A percentile compares a stretch with the other conserved stretches of the same genome.
Evolutionary conservation across 331 rosid genomes (phyloP).

Genomic region (Acacia pycnantha): DNA sequence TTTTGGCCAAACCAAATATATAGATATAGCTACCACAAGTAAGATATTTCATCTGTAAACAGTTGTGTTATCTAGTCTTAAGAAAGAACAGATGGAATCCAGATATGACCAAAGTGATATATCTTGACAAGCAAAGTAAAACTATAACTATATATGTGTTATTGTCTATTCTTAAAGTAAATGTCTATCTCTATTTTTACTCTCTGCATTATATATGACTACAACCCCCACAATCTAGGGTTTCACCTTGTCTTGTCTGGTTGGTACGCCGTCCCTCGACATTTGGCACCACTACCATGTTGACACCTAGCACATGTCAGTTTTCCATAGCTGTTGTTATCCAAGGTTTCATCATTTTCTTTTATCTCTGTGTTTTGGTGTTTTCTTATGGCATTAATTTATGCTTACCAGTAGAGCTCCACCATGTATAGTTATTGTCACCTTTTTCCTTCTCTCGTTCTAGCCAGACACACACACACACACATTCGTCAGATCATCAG

Average conservation of each 20-base stretch:
- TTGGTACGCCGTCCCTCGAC: constrained; percentile 76
- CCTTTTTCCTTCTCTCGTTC: neutral
- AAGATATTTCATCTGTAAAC: neutral
- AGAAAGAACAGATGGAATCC: neutral
- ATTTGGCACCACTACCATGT: constrained; percentile 47
- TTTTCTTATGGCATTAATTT: constrained; percentile 30
- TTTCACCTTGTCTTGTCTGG: constrained; percentile 20
- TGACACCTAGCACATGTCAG: constrained; percentile 49
- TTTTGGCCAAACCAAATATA: neutral
- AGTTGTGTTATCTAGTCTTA: neutral
- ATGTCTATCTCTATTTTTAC: neutral
- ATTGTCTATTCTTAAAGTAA: neutral
- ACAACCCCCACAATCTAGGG: constrained; percentile 19
- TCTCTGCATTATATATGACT: neutral
- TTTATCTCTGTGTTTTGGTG: constrained; percentile 1
- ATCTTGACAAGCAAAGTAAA: neutral
- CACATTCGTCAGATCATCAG: neutral
- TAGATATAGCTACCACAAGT: neutral
- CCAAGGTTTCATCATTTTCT: constrained; percentile 47
- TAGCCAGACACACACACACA: neutral
- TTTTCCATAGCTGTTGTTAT: constrained; percentile 45
- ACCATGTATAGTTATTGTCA: constrained; percentile 2
- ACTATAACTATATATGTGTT: neutral
- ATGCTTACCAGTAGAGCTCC: constrained; percentile 41
- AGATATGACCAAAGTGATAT: neutral